Percentiles rank a stretch among this genome's conserved stretches.
Conservation (phyloP, 805 yeast genomes). For the Brettanomyces anomalus region DNA sequence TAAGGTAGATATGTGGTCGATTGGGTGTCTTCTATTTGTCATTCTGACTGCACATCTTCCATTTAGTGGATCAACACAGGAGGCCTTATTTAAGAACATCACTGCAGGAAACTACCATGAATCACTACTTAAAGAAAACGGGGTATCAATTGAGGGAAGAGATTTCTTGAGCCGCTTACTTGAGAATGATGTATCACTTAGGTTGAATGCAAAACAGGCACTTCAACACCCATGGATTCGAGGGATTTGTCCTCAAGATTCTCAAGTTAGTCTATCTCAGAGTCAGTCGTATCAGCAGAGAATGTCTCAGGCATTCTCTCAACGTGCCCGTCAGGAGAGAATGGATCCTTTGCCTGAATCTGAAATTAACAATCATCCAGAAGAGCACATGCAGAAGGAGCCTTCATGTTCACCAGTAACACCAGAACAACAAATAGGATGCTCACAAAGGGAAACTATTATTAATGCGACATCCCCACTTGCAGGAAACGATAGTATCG, state of each 20-base stretch:
- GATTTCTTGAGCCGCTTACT: constrained; percentile 64
- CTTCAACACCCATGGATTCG: constrained; percentile 76
- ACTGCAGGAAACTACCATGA: constrained; percentile 72
- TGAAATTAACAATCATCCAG: no score
- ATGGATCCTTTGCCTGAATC: no score
- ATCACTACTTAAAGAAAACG: constrained; percentile 52
- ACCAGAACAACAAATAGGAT: not conserved
- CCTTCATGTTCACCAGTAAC: not conserved
- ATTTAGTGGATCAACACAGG: constrained; percentile 88
- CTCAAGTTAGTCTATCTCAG: constrained; percentile 54
- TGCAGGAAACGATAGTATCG: not conserved
- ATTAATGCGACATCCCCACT: not conserved
- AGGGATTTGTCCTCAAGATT: constrained; percentile 19
- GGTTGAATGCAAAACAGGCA: constrained; percentile 73
- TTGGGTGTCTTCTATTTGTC: constrained; percentile 91
- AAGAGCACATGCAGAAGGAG: no score
- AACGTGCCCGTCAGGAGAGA: not conserved
- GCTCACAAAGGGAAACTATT: no score
- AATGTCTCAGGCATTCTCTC: constrained; percentile 18
- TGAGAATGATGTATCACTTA: constrained; percentile 63
- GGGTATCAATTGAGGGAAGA: constrained; percentile 59
- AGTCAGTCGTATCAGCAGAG: constrained; percentile 59
- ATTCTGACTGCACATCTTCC: constrained; percentile 90
- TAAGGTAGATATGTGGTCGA: constrained; percentile 94
- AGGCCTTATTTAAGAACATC: constrained; percentile 70